phyloP scores from a whole-genome alignment of 1,139 yeast species.

The Candida sp. region DNA sequence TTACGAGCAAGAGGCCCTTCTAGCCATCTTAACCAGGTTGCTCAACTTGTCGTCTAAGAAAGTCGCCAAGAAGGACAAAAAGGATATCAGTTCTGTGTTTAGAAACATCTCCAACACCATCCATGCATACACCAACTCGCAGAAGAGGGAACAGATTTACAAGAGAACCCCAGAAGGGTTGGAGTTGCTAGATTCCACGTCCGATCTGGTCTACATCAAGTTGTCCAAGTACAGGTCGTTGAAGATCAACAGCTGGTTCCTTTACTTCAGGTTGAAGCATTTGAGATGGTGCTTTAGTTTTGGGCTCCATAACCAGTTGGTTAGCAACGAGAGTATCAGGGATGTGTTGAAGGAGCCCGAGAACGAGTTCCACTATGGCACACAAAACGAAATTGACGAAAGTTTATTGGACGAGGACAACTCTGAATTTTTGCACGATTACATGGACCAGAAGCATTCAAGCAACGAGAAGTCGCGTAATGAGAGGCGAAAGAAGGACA shows the following conservation, averaged over 20 bases:
- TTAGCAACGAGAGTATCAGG: constrained; percentile 49
- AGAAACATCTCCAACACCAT: constrained; percentile 62
- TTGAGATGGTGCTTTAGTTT: constrained; percentile 76
- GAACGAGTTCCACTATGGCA: constrained; percentile 36
- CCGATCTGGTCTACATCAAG: constrained; percentile 53
- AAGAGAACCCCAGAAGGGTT: constrained; percentile 42
- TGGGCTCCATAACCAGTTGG: constrained; percentile 67
- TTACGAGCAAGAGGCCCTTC: constrained; percentile 58
- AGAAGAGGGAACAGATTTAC: constrained; percentile 39
- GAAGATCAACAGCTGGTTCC: constrained; percentile 70
- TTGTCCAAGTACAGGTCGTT: constrained; percentile 59
- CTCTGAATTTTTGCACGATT: constrained; percentile 18
- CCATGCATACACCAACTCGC: constrained; percentile 43
- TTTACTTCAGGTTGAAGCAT: constrained; percentile 62
- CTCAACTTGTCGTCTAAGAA: constrained; percentile 59
- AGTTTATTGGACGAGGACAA: constrained; percentile 15
- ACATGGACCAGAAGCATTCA: constrained; percentile 20
- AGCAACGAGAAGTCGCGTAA: constrained; percentile 35
- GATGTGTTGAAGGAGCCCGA: constrained; percentile 48
- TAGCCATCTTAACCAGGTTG: constrained; percentile 46
- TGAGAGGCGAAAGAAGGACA: constrained; percentile 36
- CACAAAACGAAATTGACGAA: constrained; percentile 16
- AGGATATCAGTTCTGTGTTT: constrained; percentile 63
- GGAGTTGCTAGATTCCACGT: constrained; percentile 39
- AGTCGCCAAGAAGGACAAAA: constrained; percentile 64